phyloP scores from a whole-genome alignment of 306 rosid species.

The Clitoria ternatea region DNA sequence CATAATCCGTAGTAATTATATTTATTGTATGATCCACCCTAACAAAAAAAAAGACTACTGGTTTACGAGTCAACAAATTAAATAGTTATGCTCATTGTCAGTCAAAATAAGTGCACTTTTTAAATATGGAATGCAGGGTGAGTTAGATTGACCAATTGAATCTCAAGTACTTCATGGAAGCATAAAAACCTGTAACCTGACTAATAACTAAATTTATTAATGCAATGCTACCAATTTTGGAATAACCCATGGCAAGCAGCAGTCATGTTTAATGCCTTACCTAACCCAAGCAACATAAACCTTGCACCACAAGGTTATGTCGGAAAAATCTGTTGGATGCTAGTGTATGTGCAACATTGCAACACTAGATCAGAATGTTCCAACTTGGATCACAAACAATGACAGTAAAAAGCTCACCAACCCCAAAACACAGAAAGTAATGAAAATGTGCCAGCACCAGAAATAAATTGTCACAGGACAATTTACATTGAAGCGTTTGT shows the following conservation, averaged over 20 bases:
- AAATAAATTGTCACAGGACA: background rate
- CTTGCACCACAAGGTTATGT: background rate
- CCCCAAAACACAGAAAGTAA: background rate
- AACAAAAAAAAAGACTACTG: too few species aligned
- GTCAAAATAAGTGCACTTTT: too few species aligned
- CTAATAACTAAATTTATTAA: too few species aligned
- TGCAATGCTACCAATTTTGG: background rate
- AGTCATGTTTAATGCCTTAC: background rate
- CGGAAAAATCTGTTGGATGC: background rate
- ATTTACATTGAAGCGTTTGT: background rate
- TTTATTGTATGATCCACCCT: too few species aligned
- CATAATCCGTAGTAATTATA: too few species aligned
- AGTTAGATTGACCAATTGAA: too few species aligned
- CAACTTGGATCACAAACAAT: background rate
- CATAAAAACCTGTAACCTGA: too few species aligned
- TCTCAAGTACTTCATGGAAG: background rate
- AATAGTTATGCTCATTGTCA: too few species aligned
- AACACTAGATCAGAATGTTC: background rate
- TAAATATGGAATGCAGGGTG: too few species aligned
- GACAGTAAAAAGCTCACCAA: background rate
- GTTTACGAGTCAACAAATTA: too few species aligned
- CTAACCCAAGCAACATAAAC: background rate
- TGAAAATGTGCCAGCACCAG: background rate
- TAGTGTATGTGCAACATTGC: slow-evolving; percentile 3
- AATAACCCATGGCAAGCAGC: background rate